These are phyloP conservation scores for Barnettozyma vustinii DNA, from an alignment of 805 yeast genomes.

Conservation along the genomic window DNA sequence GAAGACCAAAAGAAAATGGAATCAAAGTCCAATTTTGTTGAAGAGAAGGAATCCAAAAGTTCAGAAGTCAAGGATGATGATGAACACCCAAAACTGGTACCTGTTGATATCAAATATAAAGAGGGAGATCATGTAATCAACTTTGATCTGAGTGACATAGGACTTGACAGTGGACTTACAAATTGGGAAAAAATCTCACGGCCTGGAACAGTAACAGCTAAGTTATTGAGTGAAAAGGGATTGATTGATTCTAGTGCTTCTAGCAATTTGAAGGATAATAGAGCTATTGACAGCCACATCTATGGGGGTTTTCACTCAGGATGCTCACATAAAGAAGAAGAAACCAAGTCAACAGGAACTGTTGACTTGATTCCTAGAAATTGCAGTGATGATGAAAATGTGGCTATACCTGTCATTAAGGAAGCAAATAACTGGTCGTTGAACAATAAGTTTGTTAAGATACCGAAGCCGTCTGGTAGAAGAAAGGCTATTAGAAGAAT, in stretches of 20 bases:
- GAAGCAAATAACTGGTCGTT: background rate
- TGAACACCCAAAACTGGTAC: background rate
- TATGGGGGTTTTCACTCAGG: background rate
- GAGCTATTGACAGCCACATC: background rate
- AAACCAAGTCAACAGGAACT: background rate
- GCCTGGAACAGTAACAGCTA: constrained; percentile 13
- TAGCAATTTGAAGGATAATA: background rate
- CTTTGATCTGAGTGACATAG: background rate
- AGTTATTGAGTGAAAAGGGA: constrained; percentile 5
- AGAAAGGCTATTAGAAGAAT: constrained; percentile 16
- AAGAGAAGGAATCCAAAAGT: background rate
- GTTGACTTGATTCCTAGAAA: background rate
- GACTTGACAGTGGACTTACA: background rate
- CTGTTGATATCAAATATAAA: background rate
- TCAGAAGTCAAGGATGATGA: background rate
- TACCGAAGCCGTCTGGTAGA: constrained; percentile 4
- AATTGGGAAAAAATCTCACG: constrained; percentile 6
- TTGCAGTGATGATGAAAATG: background rate
- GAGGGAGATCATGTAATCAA: background rate
- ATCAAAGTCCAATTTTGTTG: background rate
- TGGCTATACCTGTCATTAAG: background rate
- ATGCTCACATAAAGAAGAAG: background rate
- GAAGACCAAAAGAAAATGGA: background rate
- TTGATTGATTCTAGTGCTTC: background rate
- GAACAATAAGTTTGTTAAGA: constrained; percentile 12